A percentile compares a stretch with the other conserved stretches of the same genome.
Conservation (phyloP, 2,329 filamentous ascomycete genomes). For the Botrytis tulipae region DNA sequence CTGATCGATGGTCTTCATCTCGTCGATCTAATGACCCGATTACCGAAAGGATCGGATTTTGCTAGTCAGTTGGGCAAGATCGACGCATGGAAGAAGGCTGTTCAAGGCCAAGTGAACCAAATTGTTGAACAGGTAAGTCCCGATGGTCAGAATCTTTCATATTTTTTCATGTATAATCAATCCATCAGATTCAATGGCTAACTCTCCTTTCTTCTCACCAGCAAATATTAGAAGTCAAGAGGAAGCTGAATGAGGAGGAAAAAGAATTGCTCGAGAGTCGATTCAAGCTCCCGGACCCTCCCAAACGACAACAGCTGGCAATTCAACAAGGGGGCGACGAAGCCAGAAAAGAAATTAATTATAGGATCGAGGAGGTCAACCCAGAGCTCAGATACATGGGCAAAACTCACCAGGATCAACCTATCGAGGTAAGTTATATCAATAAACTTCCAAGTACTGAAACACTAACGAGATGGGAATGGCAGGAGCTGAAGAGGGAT, state of each 20-base stretch:
- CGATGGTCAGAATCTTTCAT: background rate
- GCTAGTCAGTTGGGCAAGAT: background rate
- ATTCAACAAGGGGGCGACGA: background rate
- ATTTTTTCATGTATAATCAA: background rate
- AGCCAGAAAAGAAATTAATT: background rate
- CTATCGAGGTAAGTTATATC: background rate
- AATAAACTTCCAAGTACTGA: rapidly evolving
- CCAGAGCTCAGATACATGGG: background rate
- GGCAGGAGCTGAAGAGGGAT: background rate
- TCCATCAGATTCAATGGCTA: background rate
- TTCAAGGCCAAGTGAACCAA: background rate
- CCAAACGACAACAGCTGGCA: background rate
- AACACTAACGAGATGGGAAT: background rate
- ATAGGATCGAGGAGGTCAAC: background rate
- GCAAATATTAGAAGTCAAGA: background rate
- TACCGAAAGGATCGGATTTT: background rate
- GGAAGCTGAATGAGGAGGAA: background rate
- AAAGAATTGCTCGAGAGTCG: background rate
- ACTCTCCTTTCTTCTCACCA: background rate
- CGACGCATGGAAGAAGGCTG: background rate
- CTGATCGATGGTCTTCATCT: background rate
- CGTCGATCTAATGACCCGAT: background rate
- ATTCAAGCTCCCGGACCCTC: background rate
- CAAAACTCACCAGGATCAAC: background rate
- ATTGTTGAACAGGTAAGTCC: background rate